These are phyloP conservation scores for Nothophaeocryptopus gaeumannii DNA, from an alignment of 2,329 filamentous ascomycete species.

Conservation along the genomic window DNA sequence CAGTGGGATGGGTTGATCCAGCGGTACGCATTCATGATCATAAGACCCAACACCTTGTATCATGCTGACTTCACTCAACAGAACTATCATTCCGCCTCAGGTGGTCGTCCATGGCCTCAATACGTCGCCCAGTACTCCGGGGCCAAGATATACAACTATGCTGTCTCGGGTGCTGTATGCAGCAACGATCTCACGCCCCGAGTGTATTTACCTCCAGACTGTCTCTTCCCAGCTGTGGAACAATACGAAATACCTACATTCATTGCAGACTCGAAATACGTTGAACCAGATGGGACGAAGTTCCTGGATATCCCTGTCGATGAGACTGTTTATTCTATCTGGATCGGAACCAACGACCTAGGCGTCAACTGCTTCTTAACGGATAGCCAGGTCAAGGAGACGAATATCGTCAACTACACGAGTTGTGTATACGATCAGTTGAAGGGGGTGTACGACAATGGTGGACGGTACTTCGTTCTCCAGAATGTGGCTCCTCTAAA, in stretches of 20 bases:
- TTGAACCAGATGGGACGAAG: conserved; percentile 37
- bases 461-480: conserved; percentile 68
- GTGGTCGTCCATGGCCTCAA: conserved; percentile 67
- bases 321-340: conserved; percentile 70
- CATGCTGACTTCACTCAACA: conserved; percentile 3
- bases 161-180: conserved; percentile 69
- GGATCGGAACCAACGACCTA: conserved; percentile 80
- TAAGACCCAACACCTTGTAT: neutral
- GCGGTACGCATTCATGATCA: conserved; percentile 36
- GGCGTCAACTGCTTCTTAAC: conserved; percentile 64
- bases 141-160: conserved; percentile 53
- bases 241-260: conserved; percentile 49
- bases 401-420: conserved; percentile 62
- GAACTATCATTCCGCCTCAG: conserved; percentile 54
- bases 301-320: conserved; percentile 47
- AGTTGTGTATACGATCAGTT: conserved; percentile 66
- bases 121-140: conserved; percentile 61
- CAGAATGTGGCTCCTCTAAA: conserved; percentile 68
- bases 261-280: conserved; percentile 41
- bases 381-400: conserved; percentile 58
- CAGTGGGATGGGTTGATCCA: conserved; percentile 56
- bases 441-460: conserved; percentile 61
- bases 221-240: conserved; percentile 55
- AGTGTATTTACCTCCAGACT: conserved; percentile 50
- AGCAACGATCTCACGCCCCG: conserved; percentile 65